Base-by-base conservation (phyloP, 177 flowering plant species). In the Tripterygium wilfordii region DNA sequence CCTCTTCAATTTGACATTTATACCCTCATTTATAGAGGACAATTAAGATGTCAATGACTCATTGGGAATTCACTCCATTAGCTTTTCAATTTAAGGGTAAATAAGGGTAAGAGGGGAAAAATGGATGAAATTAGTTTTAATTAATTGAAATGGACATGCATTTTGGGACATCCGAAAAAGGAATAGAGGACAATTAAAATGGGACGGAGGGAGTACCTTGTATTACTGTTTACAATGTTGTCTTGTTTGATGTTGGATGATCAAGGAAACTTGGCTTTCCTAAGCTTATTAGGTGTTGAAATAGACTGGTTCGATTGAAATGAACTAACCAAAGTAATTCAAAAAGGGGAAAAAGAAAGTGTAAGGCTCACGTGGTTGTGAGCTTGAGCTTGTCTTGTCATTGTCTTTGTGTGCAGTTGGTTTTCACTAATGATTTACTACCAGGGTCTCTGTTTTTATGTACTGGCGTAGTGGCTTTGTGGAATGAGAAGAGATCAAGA, bases 351-450 rank as follows among this genome's bases (percentile, higher is more conserved):
- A 22, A 5, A 40, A 27, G 5, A 37, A 0, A 42, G 0, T 44
- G 12, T 52, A 8, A n/a, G 23, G 12, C 12, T 18, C 1, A 19
- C 1, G 24, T 15, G 7, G 33, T 6, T 49, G 18, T 51, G 31
- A 47, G 51, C 49, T 27, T 52, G 57, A 51, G 44, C 25, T 55
- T 40, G 43, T 53, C 36, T 39, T 17, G 37, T 41, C 35, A 32
- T 42, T 33, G 22, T 53, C 15, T 45, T 32, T 52, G 18, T 59
- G 58, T 33, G 47, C 74, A 53, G 62, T 75, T 73, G 65, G 65
- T 75, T 82, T 76, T 72, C 77, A 80, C 83, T 71, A 61, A 71
- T 80, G 69, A 80, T 80, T 80, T 77, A 77, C 74, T 72, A 57
- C 65, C 78, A 78, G 83, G 81, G 61, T 15, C 61, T 74, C 56